phyloP scores from a whole-genome alignment of 768 basidiomycete genomes.

The Pleurotus tuoliensis region DNA sequence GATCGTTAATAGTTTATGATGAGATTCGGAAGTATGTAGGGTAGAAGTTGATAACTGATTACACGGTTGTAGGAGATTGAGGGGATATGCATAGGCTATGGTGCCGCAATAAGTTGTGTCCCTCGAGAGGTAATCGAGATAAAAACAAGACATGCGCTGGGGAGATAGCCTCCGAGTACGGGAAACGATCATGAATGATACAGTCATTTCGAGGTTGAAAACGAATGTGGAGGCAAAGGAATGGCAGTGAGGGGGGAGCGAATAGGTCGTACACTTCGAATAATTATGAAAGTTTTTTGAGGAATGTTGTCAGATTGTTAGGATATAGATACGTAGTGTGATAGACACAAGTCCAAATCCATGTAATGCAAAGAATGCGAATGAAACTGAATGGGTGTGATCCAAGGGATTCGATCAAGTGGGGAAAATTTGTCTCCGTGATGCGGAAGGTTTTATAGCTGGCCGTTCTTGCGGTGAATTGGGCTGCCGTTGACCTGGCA shows the following conservation, averaged over 20 bases:
- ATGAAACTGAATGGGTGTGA: neutral
- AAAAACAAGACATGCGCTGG: neutral
- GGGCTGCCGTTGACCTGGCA: neutral
- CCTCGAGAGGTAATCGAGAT: neutral
- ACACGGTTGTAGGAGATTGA: too few relatives aligned
- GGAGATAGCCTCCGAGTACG: neutral
- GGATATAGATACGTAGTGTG: constrained; percentile 7
- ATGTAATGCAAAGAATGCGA: constrained; percentile 4
- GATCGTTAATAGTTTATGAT: too few relatives aligned
- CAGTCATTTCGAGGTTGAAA: neutral
- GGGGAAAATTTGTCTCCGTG: neutral
- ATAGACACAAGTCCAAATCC: constrained; percentile 5
- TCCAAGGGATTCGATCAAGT: neutral
- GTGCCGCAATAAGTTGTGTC: too few relatives aligned
- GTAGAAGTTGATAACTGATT: too few relatives aligned
- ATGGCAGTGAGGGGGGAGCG: neutral
- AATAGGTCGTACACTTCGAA: neutral
- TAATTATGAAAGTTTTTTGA: constrained; percentile 4
- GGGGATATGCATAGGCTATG: too few relatives aligned
- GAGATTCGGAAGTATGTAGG: too few relatives aligned
- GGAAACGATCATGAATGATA: constrained; percentile 4
- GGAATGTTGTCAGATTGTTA: neutral
- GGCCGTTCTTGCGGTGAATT: neutral
- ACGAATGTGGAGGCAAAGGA: neutral
- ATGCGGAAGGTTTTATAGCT: neutral